phyloP scores from a whole-genome alignment of 495 filamentous ascomycete species.

The Tuber indicum region DNA sequence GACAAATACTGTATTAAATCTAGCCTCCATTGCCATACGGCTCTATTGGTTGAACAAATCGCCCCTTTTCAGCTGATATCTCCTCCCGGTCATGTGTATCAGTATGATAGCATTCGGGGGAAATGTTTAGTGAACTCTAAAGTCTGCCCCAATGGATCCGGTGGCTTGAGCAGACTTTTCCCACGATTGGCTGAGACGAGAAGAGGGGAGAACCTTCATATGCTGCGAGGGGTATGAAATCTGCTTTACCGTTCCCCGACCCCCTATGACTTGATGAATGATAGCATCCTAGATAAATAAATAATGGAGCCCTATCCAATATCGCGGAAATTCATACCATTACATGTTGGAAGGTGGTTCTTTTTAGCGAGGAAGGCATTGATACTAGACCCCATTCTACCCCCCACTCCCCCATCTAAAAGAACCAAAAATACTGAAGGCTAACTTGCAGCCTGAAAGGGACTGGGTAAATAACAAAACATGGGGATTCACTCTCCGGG shows the following conservation, averaged over 20 bases:
- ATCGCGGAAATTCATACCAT: neutral
- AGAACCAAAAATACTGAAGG: neutral
- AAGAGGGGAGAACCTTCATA: neutral
- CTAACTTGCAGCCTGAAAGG: neutral
- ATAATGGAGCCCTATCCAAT: neutral
- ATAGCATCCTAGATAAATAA: neutral
- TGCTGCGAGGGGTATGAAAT: neutral
- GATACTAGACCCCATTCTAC: neutral
- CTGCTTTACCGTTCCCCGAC: neutral
- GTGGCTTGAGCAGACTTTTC: neutral
- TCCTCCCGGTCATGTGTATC: neutral
- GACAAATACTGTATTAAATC: neutral
- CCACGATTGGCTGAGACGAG: neutral
- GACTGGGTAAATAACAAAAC: neutral
- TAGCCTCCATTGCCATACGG: neutral
- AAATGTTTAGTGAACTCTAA: neutral
- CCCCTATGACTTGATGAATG: neutral
- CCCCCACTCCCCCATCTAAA: neutral
- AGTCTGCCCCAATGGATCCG: neutral
- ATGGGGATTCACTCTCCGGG: neutral
- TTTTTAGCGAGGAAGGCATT: neutral
- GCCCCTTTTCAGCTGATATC: neutral
- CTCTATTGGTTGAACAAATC: neutral
- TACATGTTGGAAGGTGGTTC: neutral
- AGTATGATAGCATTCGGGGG: neutral